Evolutionary conservation across 2,329 filamentous ascomycete genomes (phyloP), one percentile per base, ranked within the genome.

Genomic region (Ramularia endophylla): DNA sequence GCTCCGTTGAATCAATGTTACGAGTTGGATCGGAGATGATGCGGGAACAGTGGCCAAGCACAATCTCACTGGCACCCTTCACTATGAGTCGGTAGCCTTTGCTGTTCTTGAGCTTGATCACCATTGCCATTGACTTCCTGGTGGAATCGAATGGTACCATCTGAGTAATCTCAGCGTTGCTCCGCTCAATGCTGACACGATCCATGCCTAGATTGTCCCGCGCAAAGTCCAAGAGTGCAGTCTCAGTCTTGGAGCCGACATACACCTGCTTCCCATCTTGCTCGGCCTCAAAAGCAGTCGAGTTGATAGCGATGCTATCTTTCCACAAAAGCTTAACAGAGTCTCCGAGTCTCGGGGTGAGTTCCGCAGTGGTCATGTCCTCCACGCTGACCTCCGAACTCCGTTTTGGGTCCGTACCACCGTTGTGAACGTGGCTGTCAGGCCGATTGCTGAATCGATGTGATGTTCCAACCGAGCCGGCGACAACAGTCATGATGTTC

Each of bases 181-280:
- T 71, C 13, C 83, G 73, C 52, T 81, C 80, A 46, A 80, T 71
- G 34, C 67, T 67, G 12, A 85, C 64, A 0, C 73, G 70, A 5
- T 74, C 75, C 69, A 87, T 79, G 30, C 73, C 81, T 11, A 87
- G 67, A 54, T 78, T 70, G 36, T 83, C 77, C 36, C 75, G 73
- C 15, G 81, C 80, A 57, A 87, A 86, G 17, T 72, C 69, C n/a
- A 88, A 71, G 9, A 88, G 69, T 16, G 84, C 83, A 3, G 82
- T 86, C 58, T 88, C 84, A 0, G 84, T 88, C 64, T 87, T 87
- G 4, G 83, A 87, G 20, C 84, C 84, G 47, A 87, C 73, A 51
- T 85, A 88, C 0, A 73, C 64, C 13, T 64, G 52, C 44, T 71
- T 68, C 22, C 80, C 80, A 30, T 80, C 72, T 31, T 77, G 71